Conservation (phyloP, 1,284 basidiomycete species). For the Tilletia walkeri region DNA sequence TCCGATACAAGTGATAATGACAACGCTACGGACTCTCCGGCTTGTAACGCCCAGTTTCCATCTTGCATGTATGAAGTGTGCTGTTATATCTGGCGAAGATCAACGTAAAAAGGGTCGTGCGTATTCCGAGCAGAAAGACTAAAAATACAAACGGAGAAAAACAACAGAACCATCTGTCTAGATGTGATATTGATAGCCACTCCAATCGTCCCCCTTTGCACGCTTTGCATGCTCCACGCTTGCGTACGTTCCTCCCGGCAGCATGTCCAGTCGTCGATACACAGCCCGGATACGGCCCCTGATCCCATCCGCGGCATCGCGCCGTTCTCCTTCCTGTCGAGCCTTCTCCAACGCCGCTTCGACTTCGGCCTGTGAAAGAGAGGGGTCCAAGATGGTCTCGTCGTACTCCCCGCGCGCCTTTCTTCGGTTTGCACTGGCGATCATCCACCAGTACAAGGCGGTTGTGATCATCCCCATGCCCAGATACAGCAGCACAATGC, state of each 20-base stretch:
- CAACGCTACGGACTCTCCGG: no score
- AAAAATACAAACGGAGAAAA: background rate
- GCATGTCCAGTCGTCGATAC: constrained; percentile 25
- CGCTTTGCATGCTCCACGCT: constrained; percentile 33
- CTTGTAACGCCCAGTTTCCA: no score
- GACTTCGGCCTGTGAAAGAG: constrained; percentile 23
- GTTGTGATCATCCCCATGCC: constrained; percentile 65
- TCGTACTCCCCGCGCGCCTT: constrained; percentile 68
- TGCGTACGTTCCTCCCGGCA: constrained; percentile 40
- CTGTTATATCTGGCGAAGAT: no score
- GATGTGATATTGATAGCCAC: constrained; percentile 19
- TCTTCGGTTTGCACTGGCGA: constrained; percentile 65
- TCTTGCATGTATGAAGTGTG: no score
- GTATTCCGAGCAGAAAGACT: no score
- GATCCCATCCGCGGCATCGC: constrained; percentile 21
- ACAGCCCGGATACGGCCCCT: constrained; percentile 24
- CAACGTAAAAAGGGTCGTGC: no score
- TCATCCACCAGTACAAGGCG: constrained; percentile 59
- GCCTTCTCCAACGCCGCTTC: constrained; percentile 26
- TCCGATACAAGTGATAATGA: no score
- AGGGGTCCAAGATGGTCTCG: constrained; percentile 63
- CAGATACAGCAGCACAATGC: constrained; percentile 71
- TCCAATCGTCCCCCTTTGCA: constrained; percentile 40
- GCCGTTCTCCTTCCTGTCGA: constrained; percentile 27
- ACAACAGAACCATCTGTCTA: background rate